Percentiles rank a stretch among this genome's conserved stretches.
phyloP scores from a whole-genome alignment of 768 basidiomycete species.

The Epithele typhae region DNA sequence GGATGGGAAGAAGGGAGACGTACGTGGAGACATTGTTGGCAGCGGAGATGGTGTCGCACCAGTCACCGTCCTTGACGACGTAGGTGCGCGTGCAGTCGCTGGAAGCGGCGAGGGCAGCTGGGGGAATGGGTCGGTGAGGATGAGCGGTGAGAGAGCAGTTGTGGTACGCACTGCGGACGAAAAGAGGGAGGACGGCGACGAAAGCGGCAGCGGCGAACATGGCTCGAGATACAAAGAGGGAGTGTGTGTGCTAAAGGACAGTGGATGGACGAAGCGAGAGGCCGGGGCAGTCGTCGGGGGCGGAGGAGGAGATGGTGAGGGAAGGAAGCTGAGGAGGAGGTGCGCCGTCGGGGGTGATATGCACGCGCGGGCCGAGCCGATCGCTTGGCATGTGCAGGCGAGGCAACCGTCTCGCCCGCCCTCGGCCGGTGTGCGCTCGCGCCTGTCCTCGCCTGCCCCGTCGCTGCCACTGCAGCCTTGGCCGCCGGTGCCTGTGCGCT shows the following conservation, averaged over 20 bases:
- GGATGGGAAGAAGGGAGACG: constrained; percentile 19
- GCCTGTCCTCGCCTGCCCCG: no score
- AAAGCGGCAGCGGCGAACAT: constrained; percentile 41
- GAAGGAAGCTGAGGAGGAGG: constrained; percentile 1
- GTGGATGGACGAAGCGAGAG: constrained; percentile 13
- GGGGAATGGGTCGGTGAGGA: neutral
- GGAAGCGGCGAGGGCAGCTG: constrained; percentile 19
- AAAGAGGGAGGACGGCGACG: constrained; percentile 42
- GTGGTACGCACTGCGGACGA: constrained; percentile 38
- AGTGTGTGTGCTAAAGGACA: constrained; percentile 16
- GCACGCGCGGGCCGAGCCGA: constrained; percentile 6
- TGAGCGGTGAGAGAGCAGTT: neutral
- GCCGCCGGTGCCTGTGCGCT: no score
- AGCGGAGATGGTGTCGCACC: constrained; percentile 66
- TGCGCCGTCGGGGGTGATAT: constrained; percentile 1
- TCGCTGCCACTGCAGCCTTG: no score
- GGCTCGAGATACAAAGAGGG: constrained; percentile 21
- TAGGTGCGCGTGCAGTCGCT: constrained; percentile 56
- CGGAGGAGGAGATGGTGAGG: constrained; percentile 12
- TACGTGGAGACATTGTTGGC: constrained; percentile 60
- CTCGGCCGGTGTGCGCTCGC: no score
- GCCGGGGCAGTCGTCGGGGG: constrained; percentile 16
- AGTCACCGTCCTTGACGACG: constrained; percentile 53
- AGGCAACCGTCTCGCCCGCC: no score
- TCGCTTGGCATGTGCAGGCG: neutral